These are phyloP conservation scores for Fonsecaea pugnacius DNA, from an alignment of 2,329 filamentous ascomycete species.

Conservation along the genomic window DNA sequence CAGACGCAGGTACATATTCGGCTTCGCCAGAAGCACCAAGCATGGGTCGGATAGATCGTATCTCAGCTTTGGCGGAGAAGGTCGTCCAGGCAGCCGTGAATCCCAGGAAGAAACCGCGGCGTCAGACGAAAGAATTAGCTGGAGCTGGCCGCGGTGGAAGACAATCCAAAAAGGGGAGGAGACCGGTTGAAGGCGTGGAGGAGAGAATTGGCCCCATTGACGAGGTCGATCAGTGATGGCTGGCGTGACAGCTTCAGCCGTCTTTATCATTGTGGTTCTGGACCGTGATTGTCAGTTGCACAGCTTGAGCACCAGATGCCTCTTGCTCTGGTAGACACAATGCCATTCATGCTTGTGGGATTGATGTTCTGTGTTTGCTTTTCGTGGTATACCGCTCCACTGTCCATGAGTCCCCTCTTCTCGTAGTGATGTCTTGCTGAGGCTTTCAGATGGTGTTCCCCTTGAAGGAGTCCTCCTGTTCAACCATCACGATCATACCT, in stretches of 20 bases:
- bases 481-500: background rate
- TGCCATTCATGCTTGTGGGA: background rate
- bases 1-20: background rate
- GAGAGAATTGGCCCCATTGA: conserved; percentile 33
- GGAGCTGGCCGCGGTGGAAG: conserved; percentile 23
- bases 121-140: conserved; percentile 22
- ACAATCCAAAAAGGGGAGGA: conserved; percentile 27
- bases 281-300: background rate
- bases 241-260: background rate
- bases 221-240: conserved; percentile 24
- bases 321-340: background rate
- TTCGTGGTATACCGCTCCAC: background rate
- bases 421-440: background rate
- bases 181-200: conserved; percentile 32
- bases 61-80: conserved; percentile 24
- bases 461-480: background rate
- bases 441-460: background rate
- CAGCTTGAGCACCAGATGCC: background rate
- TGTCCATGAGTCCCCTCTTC: background rate
- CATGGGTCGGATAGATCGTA: conserved; percentile 13
- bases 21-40: background rate
- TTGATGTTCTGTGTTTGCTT: background rate
- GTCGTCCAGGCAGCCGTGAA: conserved; percentile 19
- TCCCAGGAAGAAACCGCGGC: conserved; percentile 25
- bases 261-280: background rate